These are phyloP conservation scores for Salisapilia sapeloensis DNA, from an alignment of 352 stramenopile species.

Conservation along the genomic window DNA sequence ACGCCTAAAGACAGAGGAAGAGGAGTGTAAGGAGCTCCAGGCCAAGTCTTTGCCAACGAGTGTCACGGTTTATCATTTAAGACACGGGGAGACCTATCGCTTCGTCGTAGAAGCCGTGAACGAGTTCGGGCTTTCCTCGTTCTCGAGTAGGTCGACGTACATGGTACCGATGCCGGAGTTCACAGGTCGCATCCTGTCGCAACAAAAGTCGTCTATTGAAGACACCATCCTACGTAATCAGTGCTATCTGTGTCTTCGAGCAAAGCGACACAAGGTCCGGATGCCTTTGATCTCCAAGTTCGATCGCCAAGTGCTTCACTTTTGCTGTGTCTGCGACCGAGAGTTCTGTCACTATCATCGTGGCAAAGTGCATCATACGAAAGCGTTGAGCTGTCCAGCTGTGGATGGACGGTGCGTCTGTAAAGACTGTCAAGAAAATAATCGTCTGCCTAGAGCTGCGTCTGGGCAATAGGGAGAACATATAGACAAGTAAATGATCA, in stretches of 20 bases:
- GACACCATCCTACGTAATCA: conserved; percentile 26
- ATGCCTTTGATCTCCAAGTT: conserved; percentile 44
- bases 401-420: conserved; percentile 68
- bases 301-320: conserved; percentile 60
- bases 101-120: conserved; percentile 74
- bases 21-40: conserved; percentile 63
- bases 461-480: too few species aligned
- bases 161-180: conserved; percentile 69
- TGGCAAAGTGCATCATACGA: conserved; percentile 58
- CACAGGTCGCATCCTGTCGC: conserved; percentile 37
- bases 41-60: conserved; percentile 44
- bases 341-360: conserved; percentile 79
- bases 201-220: conserved; percentile 17
- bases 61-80: conserved; percentile 35
- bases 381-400: conserved; percentile 57
- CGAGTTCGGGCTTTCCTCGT: conserved; percentile 50
- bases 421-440: conserved; percentile 45
- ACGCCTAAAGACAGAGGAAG: conserved; percentile 50
- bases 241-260: conserved; percentile 60
- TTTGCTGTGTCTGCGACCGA: conserved; percentile 58
- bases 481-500: too few species aligned
- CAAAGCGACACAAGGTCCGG: conserved; percentile 40
- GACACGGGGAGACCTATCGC: conserved; percentile 72
- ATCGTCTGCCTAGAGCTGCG: too few species aligned
- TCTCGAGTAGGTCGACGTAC: conserved; percentile 67